Percentiles rank a stretch among this genome's conserved stretches.
Conservation (phyloP, 2,329 filamentous ascomycete genomes). For the Bipolaris cookei region DNA sequence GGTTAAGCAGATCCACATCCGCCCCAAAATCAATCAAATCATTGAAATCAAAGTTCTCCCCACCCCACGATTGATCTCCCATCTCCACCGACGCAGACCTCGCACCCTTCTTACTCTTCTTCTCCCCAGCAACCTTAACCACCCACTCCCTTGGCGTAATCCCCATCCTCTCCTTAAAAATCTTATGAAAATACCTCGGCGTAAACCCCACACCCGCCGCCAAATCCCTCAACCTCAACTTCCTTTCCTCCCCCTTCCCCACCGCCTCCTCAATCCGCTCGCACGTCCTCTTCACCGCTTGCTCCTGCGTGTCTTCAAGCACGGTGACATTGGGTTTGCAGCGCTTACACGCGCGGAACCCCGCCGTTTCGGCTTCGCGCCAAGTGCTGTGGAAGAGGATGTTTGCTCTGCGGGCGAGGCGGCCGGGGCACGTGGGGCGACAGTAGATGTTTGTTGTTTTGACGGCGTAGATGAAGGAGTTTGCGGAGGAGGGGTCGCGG, state of each 20-base stretch:
- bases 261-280: conserved; percentile 37
- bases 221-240: conserved; percentile 54
- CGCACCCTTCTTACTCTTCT: background rate
- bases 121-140: conserved; percentile 23
- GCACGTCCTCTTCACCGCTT: conserved; percentile 52
- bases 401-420: conserved; percentile 64
- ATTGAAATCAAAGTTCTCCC: conserved; percentile 36
- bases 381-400: conserved; percentile 61
- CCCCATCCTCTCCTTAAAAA: conserved; percentile 63
- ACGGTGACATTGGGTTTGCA: conserved; percentile 58
- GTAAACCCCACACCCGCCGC: conserved; percentile 61
- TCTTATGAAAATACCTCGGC: conserved; percentile 64
- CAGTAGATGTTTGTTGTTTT: conserved; percentile 65
- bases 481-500: conserved; percentile 53
- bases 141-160: conserved; percentile 58
- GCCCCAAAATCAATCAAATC: conserved; percentile 33
- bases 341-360: conserved; percentile 65
- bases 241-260: conserved; percentile 26
- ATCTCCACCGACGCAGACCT: too few species aligned
- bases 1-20: conserved; percentile 17
- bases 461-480: conserved; percentile 63
- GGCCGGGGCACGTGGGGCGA: conserved; percentile 65
- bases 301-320: conserved; percentile 53
- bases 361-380: conserved; percentile 55
- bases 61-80: conserved; percentile 15